Base-by-base conservation (phyloP, 2,329 filamentous ascomycete genomes). In the Paraconiothyrium brasiliense region DNA sequence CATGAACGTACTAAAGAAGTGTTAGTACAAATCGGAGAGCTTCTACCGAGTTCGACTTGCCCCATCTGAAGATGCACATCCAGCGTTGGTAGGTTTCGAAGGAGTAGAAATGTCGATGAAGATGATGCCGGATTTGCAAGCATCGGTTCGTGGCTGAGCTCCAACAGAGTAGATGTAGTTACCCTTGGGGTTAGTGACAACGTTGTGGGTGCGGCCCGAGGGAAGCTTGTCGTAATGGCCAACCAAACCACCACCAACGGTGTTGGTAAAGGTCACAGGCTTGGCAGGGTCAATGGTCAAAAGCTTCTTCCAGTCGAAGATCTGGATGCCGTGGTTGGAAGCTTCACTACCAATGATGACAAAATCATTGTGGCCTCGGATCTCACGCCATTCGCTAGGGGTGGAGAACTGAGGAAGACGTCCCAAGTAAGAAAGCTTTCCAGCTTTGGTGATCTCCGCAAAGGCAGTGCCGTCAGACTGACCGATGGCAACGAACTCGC, bases 271-370 rank as follows among this genome's bases (percentile, higher is more conserved):
- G 6, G 69, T 76, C 16, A 76, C 71, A 9, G 77, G 77, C 10
- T 65, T 72, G 11, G 74, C 72, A 30, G 76, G 75, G 54, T 78
- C 73, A 43, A 79, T 57, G 20, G 60, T 67, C 22, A 79, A 67
- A 14, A 79, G 68, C 68, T 77, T 88, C 68, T 80, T 83, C 84
- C 88, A 83, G 75, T 89, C 87, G 69, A 89, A 89, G 75, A 89
- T 83, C 75, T 89, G 87, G 50, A 89, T 83, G 37, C 85, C 84
- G 73, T 89, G 87, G 67, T 80, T 69, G 14, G 51, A 54, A 32
- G 51, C 51, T 54, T 54, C 77, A 32, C 70, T 73, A 9, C 81
- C 81, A 54, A 83, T 81, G 61, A 82, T 75, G 71, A 81, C 76
- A 61, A 79, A 77, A 64, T 82, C 75, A 51, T 80, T 80, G 64